Evolutionary conservation across 306 rosid species (phyloP), one percentile per base, ranked within the genome.

Genomic region (Rosa lucieae): DNA sequence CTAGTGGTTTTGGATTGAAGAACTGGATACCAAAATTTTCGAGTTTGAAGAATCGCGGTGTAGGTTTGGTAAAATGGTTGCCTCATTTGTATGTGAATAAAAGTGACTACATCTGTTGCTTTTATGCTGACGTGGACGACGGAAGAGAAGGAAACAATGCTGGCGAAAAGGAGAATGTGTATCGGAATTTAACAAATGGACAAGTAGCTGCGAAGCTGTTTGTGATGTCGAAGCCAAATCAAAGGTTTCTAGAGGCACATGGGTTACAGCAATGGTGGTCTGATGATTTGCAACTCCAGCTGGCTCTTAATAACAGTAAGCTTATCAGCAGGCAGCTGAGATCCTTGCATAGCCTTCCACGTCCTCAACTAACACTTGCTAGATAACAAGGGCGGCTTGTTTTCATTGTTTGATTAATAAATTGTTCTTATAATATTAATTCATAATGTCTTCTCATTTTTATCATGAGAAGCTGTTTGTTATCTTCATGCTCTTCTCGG

Each of bases 201-300:
- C 88, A 84, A 59, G 81, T 80, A 18, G 89, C 89, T 11, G 97
- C 97, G 1, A 95, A 89, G 84, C 85, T 95, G 85, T 91, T 88
- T 82, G 96, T 93, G 82, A 90, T 84, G 79, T 89, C 98, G 0
- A 95, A 93, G 80, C 92, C 90, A 58, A 93, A 93, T 51, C 99
- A 95, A 85, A 91, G 82, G 86, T 95, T 93, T 87, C 73, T 90
- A 26, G 96, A 93, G 82, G 99, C 98, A 82, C 99, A 95, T 84
- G 97, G 97, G 6, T 35, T 93, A 68, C 92, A 90, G 82, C 98
- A 95, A 78, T 95, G 99, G 99, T 95, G 97, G 97, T 93, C 99
- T 39, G 94, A 91, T 68, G 97, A 91, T 80, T 80, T 88, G 78
- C 92, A 93, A 68, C 96, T 90, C 86, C 93, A 91, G 63, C 71